Base-by-base conservation (phyloP, 306 rosid species). In the Sophora flavescens region DNA sequence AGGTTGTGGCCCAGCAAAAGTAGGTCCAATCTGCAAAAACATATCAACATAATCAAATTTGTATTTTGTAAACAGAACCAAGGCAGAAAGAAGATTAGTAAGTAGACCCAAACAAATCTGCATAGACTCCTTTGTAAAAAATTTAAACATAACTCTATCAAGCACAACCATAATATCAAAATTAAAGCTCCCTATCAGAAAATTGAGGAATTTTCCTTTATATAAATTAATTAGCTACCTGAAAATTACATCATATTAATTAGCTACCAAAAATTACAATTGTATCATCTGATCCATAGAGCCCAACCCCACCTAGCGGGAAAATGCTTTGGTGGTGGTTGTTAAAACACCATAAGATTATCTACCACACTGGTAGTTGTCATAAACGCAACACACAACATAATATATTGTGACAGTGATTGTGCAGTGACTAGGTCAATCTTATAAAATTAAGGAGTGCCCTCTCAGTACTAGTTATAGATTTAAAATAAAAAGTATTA, bases 1-100 rank as follows among this genome's bases (percentile, higher is more conserved):
- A 79, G 87, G 93, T 83, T 90, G 99, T 56, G 87, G 97, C 63
- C 92, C 96, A 1, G 89, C 17, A 76, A 81, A 96, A 18, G 90
- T 39, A 67, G 92, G 90, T 77, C 93, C 97, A 73, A 89, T 81
- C 99, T 96, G 88, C 87, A 83, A 56, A 56, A 51, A 22, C 38
- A 17, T 41, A 80, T 26, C 65, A 78, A 73, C 62, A 57, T 44
- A 60, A 65, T 62, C 63, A 32, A 52, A 67, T 59, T 62, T 17
- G 70, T 30, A 52, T 67, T 59, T 62, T 17, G 70, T 30, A 42
- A 63, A 42, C 44, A 63, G 38, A 52, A 56, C 36, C 42, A 57
- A 77, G 41, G 72, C 48, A 61, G 12, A 45, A 41, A 78, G 6
- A 60, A 67, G 54, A 56, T 69, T 54, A 59, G 12, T 5, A 62